Base-by-base conservation (phyloP, 345 rosid genomes). In the Hevea brasiliensis region DNA sequence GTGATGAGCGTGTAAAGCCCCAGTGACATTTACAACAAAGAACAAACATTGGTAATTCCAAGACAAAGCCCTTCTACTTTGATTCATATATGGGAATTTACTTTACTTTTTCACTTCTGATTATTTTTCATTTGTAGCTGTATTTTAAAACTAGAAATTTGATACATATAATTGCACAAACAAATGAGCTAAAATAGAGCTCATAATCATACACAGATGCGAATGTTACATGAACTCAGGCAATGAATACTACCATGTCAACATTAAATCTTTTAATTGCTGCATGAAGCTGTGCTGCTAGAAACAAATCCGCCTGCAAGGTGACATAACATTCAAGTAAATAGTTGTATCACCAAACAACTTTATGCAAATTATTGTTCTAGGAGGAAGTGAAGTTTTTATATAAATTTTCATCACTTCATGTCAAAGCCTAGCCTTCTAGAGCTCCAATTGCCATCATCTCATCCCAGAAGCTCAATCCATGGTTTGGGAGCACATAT, bases 261-360 rank as follows among this genome's bases (percentile, higher is more conserved):
- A 92, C 65, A 62, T 83, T 75, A 85, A 87, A 90, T 68, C 86
- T 84, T 20, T 70, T 79, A 67, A 83, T 70, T 61, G 85, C 95
- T 40, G 76, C 81, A 26, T 81, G 1, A 77, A 90, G 71, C 73
- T 92, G 97, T 21, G 97, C 92, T 47, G 90, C 97, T 61, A 92
- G 67, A 81, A 90, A 94, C 71, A 84, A 24, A 83, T 94, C 98
- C 41, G 97, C 97, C 98, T 90, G 92, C 87, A 80, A 50, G 68
- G 53, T 50, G 29, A 67, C 65, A 75, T 7, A 41, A 61, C 8
- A 62, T 42, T 48, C 40, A 65, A 64, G 50, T 70, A 13, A 40
- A 37, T 67, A 55, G 48, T 17, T 51, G 59, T 6, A 5, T 5
- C 45, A 20, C 32, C 21, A 15, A 50, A 63, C 17, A 20, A 37